Evolutionary conservation across 352 stramenopile genomes (phyloP), one percentile per base, ranked within the genome.

Genomic region (Globisporangium parvum): DNA sequence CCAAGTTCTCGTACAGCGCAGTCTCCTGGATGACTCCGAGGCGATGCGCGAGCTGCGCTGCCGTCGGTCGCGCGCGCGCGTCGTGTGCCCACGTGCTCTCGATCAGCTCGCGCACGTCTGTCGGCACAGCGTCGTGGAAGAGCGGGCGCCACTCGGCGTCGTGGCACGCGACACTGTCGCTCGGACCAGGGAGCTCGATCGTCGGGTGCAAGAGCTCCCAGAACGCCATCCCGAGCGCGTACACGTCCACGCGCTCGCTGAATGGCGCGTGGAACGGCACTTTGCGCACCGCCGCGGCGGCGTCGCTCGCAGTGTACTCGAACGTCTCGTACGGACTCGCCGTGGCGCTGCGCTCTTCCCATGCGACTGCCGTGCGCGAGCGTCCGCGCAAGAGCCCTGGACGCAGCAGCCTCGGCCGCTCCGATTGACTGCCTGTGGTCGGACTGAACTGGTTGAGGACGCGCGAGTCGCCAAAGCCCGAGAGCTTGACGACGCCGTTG

Each of bases 151-250:
- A 52, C 39, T 80, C 62, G 24, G 79, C 77, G 23, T 84, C 58
- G 20, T 67, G 70, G 55, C 83, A 79, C 64, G 75, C 67, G 39
- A 80, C 80, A 44, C 59, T 73, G 40, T 37, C 12, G 23, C 5
- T 3, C 67, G 58, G 11, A 54, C 57, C 18, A 10, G 75, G 73
- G 14, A 77, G 81, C 50, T 85, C 81, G 39, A 75, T 64, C 35
- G 66, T 59, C 2, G 77, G 77, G 50, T 87, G 69, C 28, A 86
- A 53, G 6, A 93, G 70, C 41, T 91, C 72, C 80, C 82, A 91
- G 49, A 91, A 71, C 14, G 81, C 85, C 46, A 92, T 83, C 37
- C 60, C 81, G 33, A 93, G 63, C n/a, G 74, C 75, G 52, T 87
- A 92, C 18, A 93, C 70, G 51, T 93, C 82, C 18, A 84, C 70